Evolutionary conservation across 768 basidiomycete species (phyloP).

Genomic region (Pleurotus pulmonarius): DNA sequence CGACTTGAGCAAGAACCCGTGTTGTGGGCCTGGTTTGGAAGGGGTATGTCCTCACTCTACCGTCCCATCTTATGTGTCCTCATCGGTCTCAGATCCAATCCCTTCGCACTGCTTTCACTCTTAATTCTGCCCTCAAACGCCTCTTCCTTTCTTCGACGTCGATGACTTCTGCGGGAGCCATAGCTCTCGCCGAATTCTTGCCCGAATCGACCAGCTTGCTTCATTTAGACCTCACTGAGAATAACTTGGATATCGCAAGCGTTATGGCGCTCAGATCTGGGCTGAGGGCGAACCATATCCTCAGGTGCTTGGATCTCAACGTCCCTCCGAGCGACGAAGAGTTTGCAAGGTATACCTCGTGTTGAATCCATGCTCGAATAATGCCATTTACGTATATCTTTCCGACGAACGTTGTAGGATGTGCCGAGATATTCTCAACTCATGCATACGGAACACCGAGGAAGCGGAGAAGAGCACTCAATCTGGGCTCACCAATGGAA

Average conservation of each 20-base stretch:
- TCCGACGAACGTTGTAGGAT: constrained; percentile 38
- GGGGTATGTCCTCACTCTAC: constrained; percentile 50
- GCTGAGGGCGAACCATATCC: constrained; percentile 76
- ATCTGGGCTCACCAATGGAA: constrained; percentile 18
- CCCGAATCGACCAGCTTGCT: constrained; percentile 85
- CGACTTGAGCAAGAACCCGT: constrained; percentile 91
- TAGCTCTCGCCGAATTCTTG: constrained; percentile 93
- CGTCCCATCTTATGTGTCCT: neutral
- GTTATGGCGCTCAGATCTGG: constrained; percentile 90
- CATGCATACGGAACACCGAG: constrained; percentile 93
- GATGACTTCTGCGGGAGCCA: constrained; percentile 81
- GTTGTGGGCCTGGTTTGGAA: constrained; percentile 84
- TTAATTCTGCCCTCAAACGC: constrained; percentile 88
- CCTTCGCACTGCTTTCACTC: constrained; percentile 86
- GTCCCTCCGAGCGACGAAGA: constrained; percentile 84
- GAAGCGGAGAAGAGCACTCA: constrained; percentile 54
- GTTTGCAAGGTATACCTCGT: constrained; percentile 55
- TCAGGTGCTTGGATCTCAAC: constrained; percentile 91
- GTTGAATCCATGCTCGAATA: neutral
- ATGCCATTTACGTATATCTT: constrained; percentile 13
- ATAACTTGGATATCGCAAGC: constrained; percentile 82
- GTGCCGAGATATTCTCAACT: constrained; percentile 85
- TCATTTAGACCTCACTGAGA: constrained; percentile 88
- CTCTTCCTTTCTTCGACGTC: constrained; percentile 85
- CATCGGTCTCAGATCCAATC: constrained; percentile 63